Evolutionary conservation across 2,329 filamentous ascomycete genomes (phyloP).

Genomic region (Exserohilum rostratum): DNA sequence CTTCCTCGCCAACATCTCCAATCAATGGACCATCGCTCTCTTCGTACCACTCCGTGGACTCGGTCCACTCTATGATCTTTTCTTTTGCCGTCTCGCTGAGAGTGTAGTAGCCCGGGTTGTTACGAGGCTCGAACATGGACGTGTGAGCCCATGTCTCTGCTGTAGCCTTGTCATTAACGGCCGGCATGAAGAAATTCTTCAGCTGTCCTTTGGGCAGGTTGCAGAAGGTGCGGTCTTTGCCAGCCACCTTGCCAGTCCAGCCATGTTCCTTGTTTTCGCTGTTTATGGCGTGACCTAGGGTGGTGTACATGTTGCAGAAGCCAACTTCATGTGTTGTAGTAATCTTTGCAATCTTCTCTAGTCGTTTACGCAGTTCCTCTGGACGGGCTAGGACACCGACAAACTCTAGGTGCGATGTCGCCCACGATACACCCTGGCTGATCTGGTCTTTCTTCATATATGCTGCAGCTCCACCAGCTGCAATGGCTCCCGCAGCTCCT

Average conservation of each 20-base stretch:
- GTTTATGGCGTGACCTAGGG: conserved; percentile 72
- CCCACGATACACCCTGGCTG: conserved; percentile 77
- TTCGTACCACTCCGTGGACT: conserved; percentile 70
- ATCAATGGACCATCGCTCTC: conserved; percentile 41
- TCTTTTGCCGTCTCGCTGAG: conserved; percentile 70
- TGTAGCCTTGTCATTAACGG: conserved; percentile 75
- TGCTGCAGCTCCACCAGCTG: conserved; percentile 82
- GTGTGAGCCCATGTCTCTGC: conserved; percentile 86
- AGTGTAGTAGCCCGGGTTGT: conserved; percentile 74
- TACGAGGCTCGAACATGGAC: conserved; percentile 73
- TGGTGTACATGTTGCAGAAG: conserved; percentile 86
- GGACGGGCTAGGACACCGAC: conserved; percentile 86
- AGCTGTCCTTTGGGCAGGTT: conserved; percentile 57
- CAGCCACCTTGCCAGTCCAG: conserved; percentile 64
- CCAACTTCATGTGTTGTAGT: conserved; percentile 71
- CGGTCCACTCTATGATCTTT: conserved; percentile 69
- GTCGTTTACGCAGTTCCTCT: conserved; percentile 77
- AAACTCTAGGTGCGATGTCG: conserved; percentile 89
- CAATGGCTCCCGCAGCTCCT: conserved; percentile 78
- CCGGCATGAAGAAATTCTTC: conserved; percentile 43
- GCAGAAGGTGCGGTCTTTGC: conserved; percentile 84
- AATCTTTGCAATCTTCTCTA: conserved; percentile 70
- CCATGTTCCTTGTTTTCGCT: conserved; percentile 46
- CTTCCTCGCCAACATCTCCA: conserved; percentile 39
- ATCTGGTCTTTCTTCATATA: conserved; percentile 86